These are phyloP conservation scores for Populus hybrid DNA, from an alignment of 441 rosid species.

Conservation along the genomic window DNA sequence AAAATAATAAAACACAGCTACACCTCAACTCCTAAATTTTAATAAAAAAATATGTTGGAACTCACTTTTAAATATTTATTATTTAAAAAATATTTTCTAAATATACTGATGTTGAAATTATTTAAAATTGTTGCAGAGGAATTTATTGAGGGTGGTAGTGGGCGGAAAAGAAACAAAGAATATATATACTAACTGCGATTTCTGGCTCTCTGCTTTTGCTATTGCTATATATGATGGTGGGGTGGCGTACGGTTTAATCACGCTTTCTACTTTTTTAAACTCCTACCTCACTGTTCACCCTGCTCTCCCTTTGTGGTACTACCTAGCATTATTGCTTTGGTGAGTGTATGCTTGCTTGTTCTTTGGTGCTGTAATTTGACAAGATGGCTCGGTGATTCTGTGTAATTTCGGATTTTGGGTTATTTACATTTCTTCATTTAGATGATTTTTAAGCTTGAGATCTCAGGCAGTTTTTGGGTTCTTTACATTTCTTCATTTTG, in stretches of 20 bases:
- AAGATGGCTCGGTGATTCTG: not conserved
- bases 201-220: not conserved
- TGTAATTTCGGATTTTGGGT: not conserved
- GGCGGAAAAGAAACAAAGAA: too few relatives aligned
- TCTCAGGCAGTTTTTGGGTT: not conserved
- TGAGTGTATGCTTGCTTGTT: not conserved
- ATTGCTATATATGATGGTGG: slow-evolving; percentile 3
- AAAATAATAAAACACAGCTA: not conserved
- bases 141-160: too few relatives aligned
- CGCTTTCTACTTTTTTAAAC: not conserved
- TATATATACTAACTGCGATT: not conserved
- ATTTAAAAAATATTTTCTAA: not conserved
- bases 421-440: not conserved
- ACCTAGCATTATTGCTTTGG: not conserved
- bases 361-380: not conserved
- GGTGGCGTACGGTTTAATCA: not conserved
- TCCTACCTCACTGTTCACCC: not conserved
- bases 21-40: too few relatives aligned
- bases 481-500: not conserved
- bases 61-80: not conserved
- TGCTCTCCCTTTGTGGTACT: not conserved
- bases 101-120: too few relatives aligned
- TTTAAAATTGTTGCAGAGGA: too few relatives aligned
- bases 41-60: too few relatives aligned
- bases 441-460: not conserved